These are phyloP conservation scores for Beta vulgaris DNA, from an alignment of 148 eudicot genomes.

Conservation along the genomic window DNA sequence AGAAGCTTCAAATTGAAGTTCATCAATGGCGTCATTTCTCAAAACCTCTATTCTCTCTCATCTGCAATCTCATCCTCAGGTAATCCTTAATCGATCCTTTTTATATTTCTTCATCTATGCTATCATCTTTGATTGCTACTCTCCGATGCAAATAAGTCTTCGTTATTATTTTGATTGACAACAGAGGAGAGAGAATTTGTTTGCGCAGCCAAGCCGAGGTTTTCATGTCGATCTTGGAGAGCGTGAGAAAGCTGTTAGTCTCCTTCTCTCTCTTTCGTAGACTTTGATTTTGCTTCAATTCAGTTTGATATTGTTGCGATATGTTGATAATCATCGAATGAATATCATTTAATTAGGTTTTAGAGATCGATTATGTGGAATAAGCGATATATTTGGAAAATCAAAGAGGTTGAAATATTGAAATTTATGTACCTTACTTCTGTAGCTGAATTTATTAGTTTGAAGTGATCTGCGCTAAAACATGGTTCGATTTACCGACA, in stretches of 20 bases:
- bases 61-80: constrained; percentile 58
- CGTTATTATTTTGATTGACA: not conserved
- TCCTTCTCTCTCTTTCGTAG: not conserved
- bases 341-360: not conserved
- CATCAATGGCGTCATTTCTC: constrained; percentile 59
- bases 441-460: not conserved
- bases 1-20: constrained; percentile 5
- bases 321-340: not conserved
- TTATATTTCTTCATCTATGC: not conserved
- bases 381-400: not conserved
- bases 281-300: not conserved
- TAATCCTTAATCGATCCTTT: constrained; percentile 4
- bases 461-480: too few species aligned
- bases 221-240: constrained; percentile 64
- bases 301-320: not conserved
- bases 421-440: too few species aligned
- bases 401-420: too few species aligned
- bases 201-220: constrained; percentile 44
- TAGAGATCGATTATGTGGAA: not conserved
- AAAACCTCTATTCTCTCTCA: constrained; percentile 46
- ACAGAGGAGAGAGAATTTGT: constrained; percentile 40
- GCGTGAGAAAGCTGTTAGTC: constrained; percentile 88
- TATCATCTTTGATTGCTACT: not conserved
- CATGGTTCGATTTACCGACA: too few species aligned
- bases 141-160: not conserved